Base-by-base conservation (phyloP, 139 green algal genomes). In the Auxenochlorella protothecoides region DNA sequence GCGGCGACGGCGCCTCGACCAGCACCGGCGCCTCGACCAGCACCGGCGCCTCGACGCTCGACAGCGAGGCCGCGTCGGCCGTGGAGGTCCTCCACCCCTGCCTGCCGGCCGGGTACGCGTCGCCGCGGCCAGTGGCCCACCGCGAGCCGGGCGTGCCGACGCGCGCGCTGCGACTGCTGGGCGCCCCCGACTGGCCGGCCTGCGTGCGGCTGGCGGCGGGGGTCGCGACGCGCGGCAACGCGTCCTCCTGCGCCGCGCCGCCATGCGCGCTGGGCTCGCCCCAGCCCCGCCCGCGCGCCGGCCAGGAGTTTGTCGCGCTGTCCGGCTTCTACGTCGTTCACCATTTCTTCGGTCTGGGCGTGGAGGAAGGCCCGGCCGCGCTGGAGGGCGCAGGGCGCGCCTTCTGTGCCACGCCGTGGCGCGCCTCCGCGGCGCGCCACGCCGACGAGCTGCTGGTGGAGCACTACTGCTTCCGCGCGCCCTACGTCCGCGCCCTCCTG, bases 241-340 rank as follows among this genome's bases (percentile, higher is more conserved):
- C 81, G 2, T 73, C 73, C 3, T 75, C 79, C 66, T 76, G 70
- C 60, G n/a, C 44, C 11, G 62, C 60, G 11, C 44, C 68, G 16
- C 61, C 66, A 44, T 92, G 86, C 71, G 66, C 76, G 14, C 74
- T 92, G 74, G 83, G 80, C 53, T 53, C 66, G 2, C 52, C 68
- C 5, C 81, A 87, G 74, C 85, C 83, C 10, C 12, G 70, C 27
- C 69, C 27, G 27, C 27, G 63, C 16, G 61, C 9, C 10, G 68
- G 59, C 15, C 74, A 60, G 15, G 54, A 52, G 8, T 91, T 92
- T 65, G 72, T 82, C 5, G 88, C 83, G 2, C 68, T 90, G 16
- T 74, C 89, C 51, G 89, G 89, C 16, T 95, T 95, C 71, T 93
- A 83, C 69, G 87, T 95, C 11, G 90, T 95, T 52, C 84, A 75